Evolutionary conservation across 2,329 filamentous ascomycete species (phyloP).

Genomic region (Penicillium sp.): DNA sequence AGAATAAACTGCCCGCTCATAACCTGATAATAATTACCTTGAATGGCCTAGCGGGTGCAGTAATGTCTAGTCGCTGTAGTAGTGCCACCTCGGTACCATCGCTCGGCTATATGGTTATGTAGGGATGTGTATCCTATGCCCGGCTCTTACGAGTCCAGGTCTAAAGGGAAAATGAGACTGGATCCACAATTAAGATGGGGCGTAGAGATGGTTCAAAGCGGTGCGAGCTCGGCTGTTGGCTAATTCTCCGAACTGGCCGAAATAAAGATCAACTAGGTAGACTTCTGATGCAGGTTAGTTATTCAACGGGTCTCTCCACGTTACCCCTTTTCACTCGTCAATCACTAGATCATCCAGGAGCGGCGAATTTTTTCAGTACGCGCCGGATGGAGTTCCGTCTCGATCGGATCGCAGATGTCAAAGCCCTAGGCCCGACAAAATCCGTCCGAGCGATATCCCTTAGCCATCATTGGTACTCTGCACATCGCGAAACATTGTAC

Average conservation of each 20-base stretch:
- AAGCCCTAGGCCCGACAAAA: neutral
- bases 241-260: neutral
- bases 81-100: neutral
- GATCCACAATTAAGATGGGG: neutral
- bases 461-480: neutral
- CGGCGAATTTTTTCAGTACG: neutral
- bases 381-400: neutral
- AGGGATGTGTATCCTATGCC: neutral
- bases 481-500: neutral
- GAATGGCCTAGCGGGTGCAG: neutral
- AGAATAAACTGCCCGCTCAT: neutral
- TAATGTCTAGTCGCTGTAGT: neutral
- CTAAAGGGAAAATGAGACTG: neutral
- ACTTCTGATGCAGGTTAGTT: neutral
- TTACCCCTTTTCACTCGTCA: neutral
- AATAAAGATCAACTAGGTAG: neutral
- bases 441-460: neutral
- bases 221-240: neutral
- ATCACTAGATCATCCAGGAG: neutral
- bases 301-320: neutral
- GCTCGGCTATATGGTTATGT: neutral
- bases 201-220: neutral
- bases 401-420: neutral
- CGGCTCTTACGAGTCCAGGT: neutral
- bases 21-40: neutral